Evolutionary conservation across 257 asterid genomes (phyloP).

Genomic region (Nicotiana paniculata): DNA sequence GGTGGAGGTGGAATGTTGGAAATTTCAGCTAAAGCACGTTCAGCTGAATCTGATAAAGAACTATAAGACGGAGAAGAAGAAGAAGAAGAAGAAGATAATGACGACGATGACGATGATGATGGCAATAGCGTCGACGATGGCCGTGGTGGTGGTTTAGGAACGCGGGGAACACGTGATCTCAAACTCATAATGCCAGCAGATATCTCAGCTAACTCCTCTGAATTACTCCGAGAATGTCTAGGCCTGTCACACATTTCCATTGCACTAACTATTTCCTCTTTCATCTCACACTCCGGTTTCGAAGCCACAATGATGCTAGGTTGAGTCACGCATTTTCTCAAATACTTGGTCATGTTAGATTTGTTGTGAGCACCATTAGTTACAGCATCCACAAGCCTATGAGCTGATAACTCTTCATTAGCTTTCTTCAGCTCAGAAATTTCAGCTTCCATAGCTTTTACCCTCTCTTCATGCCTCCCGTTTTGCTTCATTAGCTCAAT

Average conservation of each 20-base stretch:
- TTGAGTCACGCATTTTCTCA: slow-evolving; percentile 52
- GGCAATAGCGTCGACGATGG: slow-evolving; percentile 54
- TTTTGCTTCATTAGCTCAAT: slow-evolving; percentile 53
- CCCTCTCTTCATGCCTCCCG: slow-evolving; percentile 42
- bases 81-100: slow-evolving; percentile 38
- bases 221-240: slow-evolving; percentile 37
- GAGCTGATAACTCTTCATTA: slow-evolving; percentile 44
- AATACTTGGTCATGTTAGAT: slow-evolving; percentile 20
- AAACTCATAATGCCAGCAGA: slow-evolving; percentile 37
- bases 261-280: slow-evolving; percentile 29
- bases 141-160: slow-evolving; percentile 90
- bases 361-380: slow-evolving; percentile 26
- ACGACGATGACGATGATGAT: slow-evolving; percentile 22
- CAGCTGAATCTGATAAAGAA: slow-evolving; percentile 57
- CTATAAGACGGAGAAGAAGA: slow-evolving; percentile 53
- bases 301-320: slow-evolving; percentile 4
- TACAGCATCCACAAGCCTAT: slow-evolving; percentile 29
- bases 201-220: slow-evolving; percentile 50
- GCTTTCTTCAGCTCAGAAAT: slow-evolving; percentile 42
- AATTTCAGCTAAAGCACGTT: slow-evolving; percentile 62
- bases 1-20: slow-evolving; percentile 43
- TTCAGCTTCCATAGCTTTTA: slow-evolving; percentile 44
- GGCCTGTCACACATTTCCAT: slow-evolving; percentile 31
- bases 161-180: slow-evolving; percentile 67
- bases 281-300: slow-evolving; percentile 31